Evolutionary conservation across 352 stramenopile genomes (phyloP), one percentile per base, ranked within the genome.

Genomic region (Pythium biforme): DNA sequence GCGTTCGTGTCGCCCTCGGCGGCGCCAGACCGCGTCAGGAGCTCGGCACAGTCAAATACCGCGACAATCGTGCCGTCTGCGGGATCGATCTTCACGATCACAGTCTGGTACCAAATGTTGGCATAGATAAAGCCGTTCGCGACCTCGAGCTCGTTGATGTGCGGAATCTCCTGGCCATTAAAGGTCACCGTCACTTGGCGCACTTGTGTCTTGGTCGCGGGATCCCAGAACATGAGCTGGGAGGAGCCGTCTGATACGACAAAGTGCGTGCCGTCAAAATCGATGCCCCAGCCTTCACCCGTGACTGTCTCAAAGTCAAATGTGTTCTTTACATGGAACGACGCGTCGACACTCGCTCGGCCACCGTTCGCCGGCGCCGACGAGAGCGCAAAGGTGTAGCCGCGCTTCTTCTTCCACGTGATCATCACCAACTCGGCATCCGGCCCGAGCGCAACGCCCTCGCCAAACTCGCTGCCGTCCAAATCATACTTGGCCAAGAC

Each of bases 21-120:
- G 14, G 59, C 51, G 48, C 80, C 92, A 8, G 83, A 70, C 29
- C 80, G 60, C 25, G 61, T 56, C 43, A 96, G 74, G 53, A 96
- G 56, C 23, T 72, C 68, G 14, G 72, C 77, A 55, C 90, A 82
- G 61, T 96, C 89, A 72, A 98, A 98, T 67, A 96, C 89, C 26
- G 85, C 86, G 22, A 97, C 77, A 26, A 97, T 81, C 8, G 67
- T 70, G 33, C 94, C 94, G 22, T 77, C 94, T 1, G 60, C 22
- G 19, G 93, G 93, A 74, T 98, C 79, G 49, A 98, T 98, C 55
- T 97, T 96, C 17, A 97, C 72, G 40, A 98, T 90, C 20, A 90
- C 77, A 55, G 94, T 83, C 55, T 94, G 70, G 72, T 96, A 97
- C 95, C 95, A 98, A 59, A 98, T 86, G 75, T 98, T 98, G 20